These are phyloP conservation scores for Lepiota brunneoincarnata DNA, from an alignment of 768 basidiomycete genomes.

Conservation along the genomic window DNA sequence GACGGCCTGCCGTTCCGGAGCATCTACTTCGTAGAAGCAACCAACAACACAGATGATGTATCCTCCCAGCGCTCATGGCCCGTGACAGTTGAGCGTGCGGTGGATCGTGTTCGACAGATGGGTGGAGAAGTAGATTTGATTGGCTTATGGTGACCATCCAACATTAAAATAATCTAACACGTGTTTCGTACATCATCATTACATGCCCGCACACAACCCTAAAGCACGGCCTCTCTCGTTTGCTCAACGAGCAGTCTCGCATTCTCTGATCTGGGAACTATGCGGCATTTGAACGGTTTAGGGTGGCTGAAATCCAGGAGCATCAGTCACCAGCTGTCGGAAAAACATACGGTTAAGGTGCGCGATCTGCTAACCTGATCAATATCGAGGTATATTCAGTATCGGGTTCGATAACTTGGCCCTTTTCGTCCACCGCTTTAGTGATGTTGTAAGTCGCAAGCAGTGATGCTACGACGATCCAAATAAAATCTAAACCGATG, in stretches of 20 bases:
- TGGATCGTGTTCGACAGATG: conserved; percentile 29
- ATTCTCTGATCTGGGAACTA: conserved; percentile 31
- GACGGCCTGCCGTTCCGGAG: conserved; percentile 46
- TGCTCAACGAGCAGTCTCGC: conserved; percentile 27
- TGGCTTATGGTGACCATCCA: conserved; percentile 45
- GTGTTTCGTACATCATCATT: conserved; percentile 1
- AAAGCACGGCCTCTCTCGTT: not conserved
- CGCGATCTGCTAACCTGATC: conserved; percentile 27
- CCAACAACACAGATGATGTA: conserved; percentile 12
- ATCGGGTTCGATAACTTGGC: conserved; percentile 29
- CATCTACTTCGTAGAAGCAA: conserved; percentile 66
- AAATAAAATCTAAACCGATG: conserved; percentile 41
- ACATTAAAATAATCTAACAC: not conserved
- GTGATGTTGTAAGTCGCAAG: conserved; percentile 37
- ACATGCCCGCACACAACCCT: not conserved
- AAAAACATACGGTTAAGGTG: not conserved
- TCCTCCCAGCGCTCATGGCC: conserved; percentile 2
- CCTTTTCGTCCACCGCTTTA: conserved; percentile 33
- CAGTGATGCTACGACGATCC: conserved; percentile 39
- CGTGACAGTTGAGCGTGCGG: conserved; percentile 32
- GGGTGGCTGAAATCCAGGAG: conserved; percentile 31
- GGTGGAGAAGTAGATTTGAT: conserved; percentile 38
- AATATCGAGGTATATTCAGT: conserved; percentile 32
- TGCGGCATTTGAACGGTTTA: conserved; percentile 36
- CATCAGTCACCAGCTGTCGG: not conserved